phyloP scores from a whole-genome alignment of 1,284 basidiomycete genomes.

The Veloboletus limbatus region DNA sequence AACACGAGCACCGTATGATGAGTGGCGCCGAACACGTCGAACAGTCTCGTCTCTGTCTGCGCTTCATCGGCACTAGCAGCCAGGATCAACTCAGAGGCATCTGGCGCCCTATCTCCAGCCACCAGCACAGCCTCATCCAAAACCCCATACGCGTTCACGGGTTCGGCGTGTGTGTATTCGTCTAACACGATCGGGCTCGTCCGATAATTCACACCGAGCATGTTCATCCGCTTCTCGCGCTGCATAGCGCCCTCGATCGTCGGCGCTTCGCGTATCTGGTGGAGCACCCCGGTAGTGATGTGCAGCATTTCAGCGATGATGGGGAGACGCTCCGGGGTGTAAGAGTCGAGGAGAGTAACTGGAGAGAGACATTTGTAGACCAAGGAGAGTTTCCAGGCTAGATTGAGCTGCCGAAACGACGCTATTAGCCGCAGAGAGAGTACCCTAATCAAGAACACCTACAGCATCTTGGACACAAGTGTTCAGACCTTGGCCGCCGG shows the following conservation, averaged over 20 bases:
- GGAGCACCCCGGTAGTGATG: conserved; percentile 20
- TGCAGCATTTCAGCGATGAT: conserved; percentile 39
- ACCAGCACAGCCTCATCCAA: too few species aligned
- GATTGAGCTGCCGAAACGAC: conserved; percentile 33
- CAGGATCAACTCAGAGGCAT: too few species aligned
- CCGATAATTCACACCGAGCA: conserved; percentile 38
- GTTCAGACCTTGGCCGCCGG: conserved; percentile 42
- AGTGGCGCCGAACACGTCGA: conserved; percentile 22
- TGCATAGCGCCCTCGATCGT: neutral
- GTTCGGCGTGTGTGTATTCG: too few species aligned
- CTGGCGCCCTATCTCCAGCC: too few species aligned
- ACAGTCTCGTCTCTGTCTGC: conserved; percentile 21
- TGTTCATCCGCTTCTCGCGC: conserved; percentile 20
- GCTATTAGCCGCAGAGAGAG: neutral
- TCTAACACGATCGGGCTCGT: conserved; percentile 31
- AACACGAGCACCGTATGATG: conserved; percentile 30
- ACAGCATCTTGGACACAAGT: conserved; percentile 41
- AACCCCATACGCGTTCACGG: too few species aligned
- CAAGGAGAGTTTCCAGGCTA: conserved; percentile 43
- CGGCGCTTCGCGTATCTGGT: neutral
- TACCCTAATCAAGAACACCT: conserved; percentile 4
- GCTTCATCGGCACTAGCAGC: too few species aligned
- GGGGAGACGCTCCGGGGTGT: conserved; percentile 37
- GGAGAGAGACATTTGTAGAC: conserved; percentile 36
- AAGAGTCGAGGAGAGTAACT: conserved; percentile 34